These are phyloP conservation scores for Lentinus brumalis DNA, from an alignment of 768 basidiomycete species.

Conservation along the genomic window DNA sequence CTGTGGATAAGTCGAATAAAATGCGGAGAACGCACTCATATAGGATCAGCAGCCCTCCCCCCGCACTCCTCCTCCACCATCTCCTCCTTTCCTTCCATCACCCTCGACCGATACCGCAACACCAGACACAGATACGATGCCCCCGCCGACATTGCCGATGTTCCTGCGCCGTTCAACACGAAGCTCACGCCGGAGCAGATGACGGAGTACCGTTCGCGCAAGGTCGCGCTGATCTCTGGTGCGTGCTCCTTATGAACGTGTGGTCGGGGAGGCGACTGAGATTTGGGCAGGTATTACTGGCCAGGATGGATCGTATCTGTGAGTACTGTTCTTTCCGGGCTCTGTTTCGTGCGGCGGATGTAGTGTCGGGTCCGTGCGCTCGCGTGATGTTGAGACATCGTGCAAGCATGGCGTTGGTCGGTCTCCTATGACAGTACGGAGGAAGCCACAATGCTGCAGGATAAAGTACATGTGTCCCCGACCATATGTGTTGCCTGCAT, in stretches of 20 bases:
- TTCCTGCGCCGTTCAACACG: slow-evolving; percentile 33
- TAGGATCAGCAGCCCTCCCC: slow-evolving; percentile 8
- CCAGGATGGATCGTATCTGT: slow-evolving; percentile 96
- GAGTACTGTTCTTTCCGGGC: slow-evolving; percentile 33
- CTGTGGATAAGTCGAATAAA: neutral
- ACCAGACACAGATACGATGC: slow-evolving; percentile 33
- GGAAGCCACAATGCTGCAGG: too few relatives aligned
- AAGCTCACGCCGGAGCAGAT: slow-evolving; percentile 57
- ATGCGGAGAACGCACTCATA: neutral
- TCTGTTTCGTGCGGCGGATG: neutral
- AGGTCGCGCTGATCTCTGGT: slow-evolving; percentile 94
- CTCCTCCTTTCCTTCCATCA: neutral
- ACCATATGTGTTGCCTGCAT: too few relatives aligned
- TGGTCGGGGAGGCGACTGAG: slow-evolving; percentile 8
- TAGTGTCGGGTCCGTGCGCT: neutral
- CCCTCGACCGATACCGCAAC: neutral
- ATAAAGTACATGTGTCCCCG: too few relatives aligned
- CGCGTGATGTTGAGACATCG: neutral
- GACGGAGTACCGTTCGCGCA: slow-evolving; percentile 79
- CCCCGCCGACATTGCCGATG: slow-evolving; percentile 33
- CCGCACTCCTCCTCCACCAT: neutral
- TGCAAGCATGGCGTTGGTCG: too few relatives aligned
- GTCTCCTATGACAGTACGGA: too few relatives aligned
- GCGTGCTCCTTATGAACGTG: slow-evolving; percentile 5
- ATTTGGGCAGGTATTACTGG: slow-evolving; percentile 80